Base-by-base conservation (phyloP, 805 yeast genomes). In the Saturnispora besseyi region DNA sequence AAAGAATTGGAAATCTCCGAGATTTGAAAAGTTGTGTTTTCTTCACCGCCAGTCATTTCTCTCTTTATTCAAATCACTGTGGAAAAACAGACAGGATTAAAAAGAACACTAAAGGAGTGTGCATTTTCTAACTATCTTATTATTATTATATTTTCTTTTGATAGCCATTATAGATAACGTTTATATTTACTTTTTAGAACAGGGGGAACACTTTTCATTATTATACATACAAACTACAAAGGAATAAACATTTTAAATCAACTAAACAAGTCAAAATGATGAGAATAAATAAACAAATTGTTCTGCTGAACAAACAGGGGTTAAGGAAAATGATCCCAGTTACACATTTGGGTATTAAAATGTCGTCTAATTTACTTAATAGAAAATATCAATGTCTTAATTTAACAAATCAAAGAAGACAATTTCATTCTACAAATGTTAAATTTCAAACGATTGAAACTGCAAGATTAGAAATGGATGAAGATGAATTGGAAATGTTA, bases 401-500 rank as follows among this genome's bases (percentile, higher is more conserved):
- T 9, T 36, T 30, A 18, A 21, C 24, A 22, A 10, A 37, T 40
- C 29, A 29, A 31, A 36, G 12, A 12, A 46, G 46, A 42, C 6
- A 8, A 29, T 41, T 47, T 34, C 18, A 33, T 5, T 36, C 51
- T 5, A 37, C 50, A 4, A 41, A 21, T 12, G 3, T 12, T 0
- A 28, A 11, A 2, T 41, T 36, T 15, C 50, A 50, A 18, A 61
- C 64, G 3, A 49, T 52, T 21, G 71, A 67, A 48, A 50, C 57
- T 5, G 51, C 49, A 8, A 59, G 62, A 46, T 47, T 48, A 11
- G 63, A 64, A 6, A 58, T 67, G 62, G 60, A 63, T 32, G 66
- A 58, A 40, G 85, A 79, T 18, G 71, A 73, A 43, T 69, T 69
- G 55, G 77, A 68, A 33, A 50, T 68, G 4, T 22, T 36, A 6